Conservation (phyloP, 495 filamentous ascomycete species). For the Penicillium psychrofluorescens region DNA sequence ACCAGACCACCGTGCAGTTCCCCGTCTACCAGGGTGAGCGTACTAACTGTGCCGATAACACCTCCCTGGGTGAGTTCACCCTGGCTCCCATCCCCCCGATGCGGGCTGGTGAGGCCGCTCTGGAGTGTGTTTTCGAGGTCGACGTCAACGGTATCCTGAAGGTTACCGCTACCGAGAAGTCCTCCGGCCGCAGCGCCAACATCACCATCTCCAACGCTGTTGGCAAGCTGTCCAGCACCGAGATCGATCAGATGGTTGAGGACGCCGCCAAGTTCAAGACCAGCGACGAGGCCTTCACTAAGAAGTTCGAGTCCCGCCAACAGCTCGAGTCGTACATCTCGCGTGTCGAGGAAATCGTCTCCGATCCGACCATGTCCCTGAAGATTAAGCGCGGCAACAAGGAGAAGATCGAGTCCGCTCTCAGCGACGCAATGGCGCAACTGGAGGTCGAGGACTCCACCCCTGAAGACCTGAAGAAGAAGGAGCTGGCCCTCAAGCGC, state of each 20-base stretch:
- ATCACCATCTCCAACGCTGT: conserved; percentile 99
- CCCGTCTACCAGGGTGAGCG: conserved; percentile 98
- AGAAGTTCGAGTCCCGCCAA: conserved; percentile 97
- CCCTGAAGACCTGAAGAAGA: conserved; percentile 98
- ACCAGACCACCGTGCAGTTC: conserved; percentile 96
- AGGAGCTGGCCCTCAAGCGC: conserved; percentile 97
- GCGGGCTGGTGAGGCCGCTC: conserved; percentile 95
- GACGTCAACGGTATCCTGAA: conserved; percentile 99
- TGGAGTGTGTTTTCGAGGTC: conserved; percentile 98
- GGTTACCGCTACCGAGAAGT: conserved; percentile 99
- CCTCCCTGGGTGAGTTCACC: conserved; percentile 96
- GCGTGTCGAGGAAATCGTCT: conserved; percentile 97
- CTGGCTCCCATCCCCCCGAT: conserved; percentile 93
- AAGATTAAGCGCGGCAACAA: conserved; percentile 98
- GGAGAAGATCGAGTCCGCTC: conserved; percentile 96
- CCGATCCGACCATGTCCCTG: conserved; percentile 89
- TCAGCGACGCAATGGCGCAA: conserved; percentile 80
- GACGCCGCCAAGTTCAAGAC: conserved; percentile 99
- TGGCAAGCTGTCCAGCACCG: conserved; percentile 87
- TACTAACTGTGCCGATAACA: conserved; percentile 99
- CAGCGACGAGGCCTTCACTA: conserved; percentile 96
- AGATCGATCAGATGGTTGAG: conserved; percentile 98
- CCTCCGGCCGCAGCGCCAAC: conserved; percentile 94
- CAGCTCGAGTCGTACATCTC: conserved; percentile 99
- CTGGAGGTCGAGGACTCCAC: conserved; percentile 80